phyloP scores from a whole-genome alignment of 768 basidiomycete species.

The Phylloporus arenicola region DNA sequence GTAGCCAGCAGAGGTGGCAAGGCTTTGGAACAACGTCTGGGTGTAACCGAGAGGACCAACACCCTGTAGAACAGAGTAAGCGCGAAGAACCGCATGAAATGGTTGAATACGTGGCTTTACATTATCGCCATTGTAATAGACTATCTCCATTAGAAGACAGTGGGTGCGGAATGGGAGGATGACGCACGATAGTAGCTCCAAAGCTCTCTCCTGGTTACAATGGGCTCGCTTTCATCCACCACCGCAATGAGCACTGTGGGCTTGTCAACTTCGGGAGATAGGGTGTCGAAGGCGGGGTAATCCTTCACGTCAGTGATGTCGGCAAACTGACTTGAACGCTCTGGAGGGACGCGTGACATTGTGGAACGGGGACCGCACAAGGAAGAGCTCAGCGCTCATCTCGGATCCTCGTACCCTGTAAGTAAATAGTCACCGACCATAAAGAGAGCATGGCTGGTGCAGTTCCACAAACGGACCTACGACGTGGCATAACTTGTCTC shows the following conservation, averaged over 20 bases:
- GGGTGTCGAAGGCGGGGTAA: constrained; percentile 3
- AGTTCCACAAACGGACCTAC: too few relatives aligned
- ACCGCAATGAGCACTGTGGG: constrained; percentile 35
- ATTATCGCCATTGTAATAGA: constrained; percentile 80
- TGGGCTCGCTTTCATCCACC: constrained; percentile 50
- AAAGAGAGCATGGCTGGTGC: too few relatives aligned
- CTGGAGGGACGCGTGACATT: constrained; percentile 13
- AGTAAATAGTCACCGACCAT: neutral
- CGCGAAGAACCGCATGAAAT: neutral
- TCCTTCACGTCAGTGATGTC: constrained; percentile 8
- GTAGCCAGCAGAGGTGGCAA: constrained; percentile 67
- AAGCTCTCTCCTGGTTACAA: constrained; percentile 66
- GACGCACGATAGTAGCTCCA: constrained; percentile 72
- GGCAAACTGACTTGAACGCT: neutral
- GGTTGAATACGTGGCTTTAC: constrained; percentile 33
- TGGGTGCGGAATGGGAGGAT: neutral
- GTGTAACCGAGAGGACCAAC: constrained; percentile 66
- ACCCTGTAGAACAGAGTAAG: constrained; percentile 38
- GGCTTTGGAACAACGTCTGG: constrained; percentile 68
- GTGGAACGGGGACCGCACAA: neutral
- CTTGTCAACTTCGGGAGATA: constrained; percentile 7
- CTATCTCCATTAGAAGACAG: constrained; percentile 30
- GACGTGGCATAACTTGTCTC: too few relatives aligned
- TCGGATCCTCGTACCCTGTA: neutral
- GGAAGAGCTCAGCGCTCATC: neutral